A percentile compares a stretch with the other conserved stretches of the same genome.
Conservation (phyloP, 2,329 filamentous ascomycete species). For the Zymoseptoria brevis region DNA sequence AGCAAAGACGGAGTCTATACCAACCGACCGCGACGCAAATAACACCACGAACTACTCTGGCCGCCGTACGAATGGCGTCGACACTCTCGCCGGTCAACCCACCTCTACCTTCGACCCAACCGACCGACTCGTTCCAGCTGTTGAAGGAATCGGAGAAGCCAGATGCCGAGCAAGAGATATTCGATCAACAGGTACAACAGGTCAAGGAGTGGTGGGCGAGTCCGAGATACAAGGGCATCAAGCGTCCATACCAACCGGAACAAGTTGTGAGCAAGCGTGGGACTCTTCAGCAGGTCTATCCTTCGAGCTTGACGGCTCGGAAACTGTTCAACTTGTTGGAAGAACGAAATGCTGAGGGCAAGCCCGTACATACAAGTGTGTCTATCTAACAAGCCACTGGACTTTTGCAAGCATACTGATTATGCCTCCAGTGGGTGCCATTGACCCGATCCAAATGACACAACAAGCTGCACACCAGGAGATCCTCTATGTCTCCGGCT, state of each 20-base stretch:
- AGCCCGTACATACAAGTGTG: conserved; percentile 89
- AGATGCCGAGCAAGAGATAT: conserved; percentile 73
- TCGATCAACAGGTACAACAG: conserved; percentile 72
- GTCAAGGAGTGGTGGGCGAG: conserved; percentile 88
- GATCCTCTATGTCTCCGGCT: conserved; percentile 90
- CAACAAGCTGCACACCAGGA: conserved; percentile 96
- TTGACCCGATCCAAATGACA: conserved; percentile 99
- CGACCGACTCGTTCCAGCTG: conserved; percentile 78
- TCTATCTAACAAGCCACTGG: background rate
- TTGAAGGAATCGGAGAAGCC: conserved; percentile 69
- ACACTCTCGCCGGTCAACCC: conserved; percentile 48
- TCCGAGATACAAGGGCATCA: conserved; percentile 79
- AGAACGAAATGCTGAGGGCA: conserved; percentile 65
- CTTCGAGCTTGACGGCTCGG: conserved; percentile 87
- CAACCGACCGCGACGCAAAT: conserved; percentile 12
- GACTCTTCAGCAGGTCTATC: conserved; percentile 76
- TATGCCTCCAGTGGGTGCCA: conserved; percentile 66
- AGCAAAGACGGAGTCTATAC: conserved; percentile 20
- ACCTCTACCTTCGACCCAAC: conserved; percentile 52
- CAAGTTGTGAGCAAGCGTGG: conserved; percentile 93
- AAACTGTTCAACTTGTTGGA: conserved; percentile 88
- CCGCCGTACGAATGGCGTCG: conserved; percentile 39
- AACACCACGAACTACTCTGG: conserved; percentile 18
- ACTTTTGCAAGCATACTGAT: conserved; percentile 23
- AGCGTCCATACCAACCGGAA: conserved; percentile 78